phyloP scores from a whole-genome alignment of 2,329 filamentous ascomycete genomes.

The Pestalotiopsis sp. region DNA sequence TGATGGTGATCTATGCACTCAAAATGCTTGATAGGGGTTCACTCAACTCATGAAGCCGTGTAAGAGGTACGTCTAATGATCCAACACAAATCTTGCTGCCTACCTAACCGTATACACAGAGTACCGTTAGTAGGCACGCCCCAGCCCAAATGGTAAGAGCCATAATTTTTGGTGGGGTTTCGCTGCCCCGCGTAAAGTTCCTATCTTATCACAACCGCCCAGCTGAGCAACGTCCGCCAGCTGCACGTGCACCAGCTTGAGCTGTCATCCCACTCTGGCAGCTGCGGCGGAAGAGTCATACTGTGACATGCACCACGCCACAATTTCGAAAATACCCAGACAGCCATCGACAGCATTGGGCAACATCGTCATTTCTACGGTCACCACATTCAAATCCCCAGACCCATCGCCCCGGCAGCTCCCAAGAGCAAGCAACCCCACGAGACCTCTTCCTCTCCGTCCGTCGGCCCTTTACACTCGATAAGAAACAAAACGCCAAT shows the following conservation, averaged over 20 bases:
- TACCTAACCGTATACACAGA: no score
- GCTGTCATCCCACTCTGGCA: slow-evolving; percentile 5
- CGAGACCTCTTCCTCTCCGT: not conserved
- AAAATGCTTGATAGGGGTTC: no score
- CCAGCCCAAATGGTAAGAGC: not conserved
- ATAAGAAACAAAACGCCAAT: not conserved
- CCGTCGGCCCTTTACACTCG: not conserved
- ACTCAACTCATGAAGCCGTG: no score
- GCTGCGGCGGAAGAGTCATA: not conserved
- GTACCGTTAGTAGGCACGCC: no score
- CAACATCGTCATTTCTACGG: not conserved
- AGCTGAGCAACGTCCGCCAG: not conserved
- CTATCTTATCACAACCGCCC: slow-evolving; percentile 2
- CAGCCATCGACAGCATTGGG: not conserved
- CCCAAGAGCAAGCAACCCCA: not conserved
- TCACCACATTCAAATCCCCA: not conserved
- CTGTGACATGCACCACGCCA: slow-evolving; percentile 3
- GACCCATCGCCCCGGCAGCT: not conserved
- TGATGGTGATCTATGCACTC: no score
- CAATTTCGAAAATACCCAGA: slow-evolving; percentile 7
- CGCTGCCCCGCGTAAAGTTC: not conserved
- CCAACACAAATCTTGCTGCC: not conserved
- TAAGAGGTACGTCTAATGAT: not conserved
- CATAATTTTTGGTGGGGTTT: not conserved
- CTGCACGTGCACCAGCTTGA: not conserved